Percentiles rank a stretch among this genome's conserved stretches.
These are phyloP conservation scores for Chiua virens DNA, from an alignment of 768 basidiomycete genomes.

Conservation along the genomic window DNA sequence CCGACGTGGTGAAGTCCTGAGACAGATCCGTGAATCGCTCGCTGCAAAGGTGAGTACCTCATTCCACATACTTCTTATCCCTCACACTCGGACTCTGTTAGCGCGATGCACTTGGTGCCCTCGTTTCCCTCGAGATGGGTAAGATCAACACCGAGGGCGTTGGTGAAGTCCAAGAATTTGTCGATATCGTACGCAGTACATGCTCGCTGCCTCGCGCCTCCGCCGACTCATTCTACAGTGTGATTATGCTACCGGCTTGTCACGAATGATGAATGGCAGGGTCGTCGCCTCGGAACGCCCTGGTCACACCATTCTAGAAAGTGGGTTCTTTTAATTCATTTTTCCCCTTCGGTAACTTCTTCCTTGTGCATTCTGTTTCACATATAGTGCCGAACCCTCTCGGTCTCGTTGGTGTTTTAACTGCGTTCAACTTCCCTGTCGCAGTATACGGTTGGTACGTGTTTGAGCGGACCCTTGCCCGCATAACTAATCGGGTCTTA, in stretches of 20 bases:
- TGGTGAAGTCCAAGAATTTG: conserved; percentile 93
- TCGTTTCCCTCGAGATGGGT: conserved; percentile 89
- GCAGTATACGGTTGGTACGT: conserved; percentile 88
- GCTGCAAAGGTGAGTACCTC: conserved; percentile 59
- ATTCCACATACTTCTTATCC: background rate
- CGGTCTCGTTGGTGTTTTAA: conserved; percentile 69
- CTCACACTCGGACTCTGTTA: conserved; percentile 30
- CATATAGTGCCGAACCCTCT: conserved; percentile 85
- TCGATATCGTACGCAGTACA: conserved; percentile 75
- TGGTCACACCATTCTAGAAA: conserved; percentile 89
- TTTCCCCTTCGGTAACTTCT: conserved; percentile 1
- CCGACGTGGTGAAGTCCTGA: conserved; percentile 80
- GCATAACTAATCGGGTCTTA: conserved; percentile 6
- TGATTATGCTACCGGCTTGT: conserved; percentile 91
- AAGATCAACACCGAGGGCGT: conserved; percentile 88
- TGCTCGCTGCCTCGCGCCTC: background rate
- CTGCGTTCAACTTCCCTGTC: conserved; percentile 96
- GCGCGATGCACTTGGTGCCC: conserved; percentile 76
- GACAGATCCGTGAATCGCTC: conserved; percentile 84
- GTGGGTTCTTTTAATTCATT: conserved; percentile 35
- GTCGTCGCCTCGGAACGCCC: conserved; percentile 87
- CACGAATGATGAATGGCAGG: conserved; percentile 91
- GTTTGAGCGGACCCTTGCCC: conserved; percentile 1
- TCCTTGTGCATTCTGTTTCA: conserved; percentile 14
- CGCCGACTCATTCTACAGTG: conserved; percentile 51